phyloP scores from a whole-genome alignment of 495 filamentous ascomycete genomes.

The Lichina pygmaea region DNA sequence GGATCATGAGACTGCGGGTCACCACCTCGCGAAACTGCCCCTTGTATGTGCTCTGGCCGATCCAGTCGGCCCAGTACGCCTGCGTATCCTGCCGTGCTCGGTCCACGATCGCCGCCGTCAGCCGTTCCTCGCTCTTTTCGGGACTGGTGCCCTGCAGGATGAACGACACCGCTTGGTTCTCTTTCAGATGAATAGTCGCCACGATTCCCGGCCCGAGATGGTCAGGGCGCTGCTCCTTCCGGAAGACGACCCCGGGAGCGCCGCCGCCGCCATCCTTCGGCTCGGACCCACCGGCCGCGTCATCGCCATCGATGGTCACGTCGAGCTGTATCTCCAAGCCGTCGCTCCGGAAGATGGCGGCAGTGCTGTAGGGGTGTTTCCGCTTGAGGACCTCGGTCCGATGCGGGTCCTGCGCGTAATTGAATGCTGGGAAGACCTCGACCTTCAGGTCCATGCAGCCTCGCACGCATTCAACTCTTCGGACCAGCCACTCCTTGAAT shows the following conservation, averaged over 20 bases:
- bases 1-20: conserved; percentile 34
- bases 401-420: conserved; percentile 33
- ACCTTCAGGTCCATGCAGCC: conserved; percentile 32
- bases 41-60: conserved; percentile 36
- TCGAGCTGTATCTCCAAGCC: conserved; percentile 32
- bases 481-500: conserved; percentile 26
- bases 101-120: conserved; percentile 17
- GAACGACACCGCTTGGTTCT: conserved; percentile 40
- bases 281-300: conserved; percentile 13
- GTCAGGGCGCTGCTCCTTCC: conserved; percentile 19
- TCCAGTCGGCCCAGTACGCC: conserved; percentile 43
- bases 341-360: conserved; percentile 30
- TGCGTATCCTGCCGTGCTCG: conserved; percentile 36
- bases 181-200: conserved; percentile 24
- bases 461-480: conserved; percentile 40
- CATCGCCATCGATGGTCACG: conserved; percentile 30
- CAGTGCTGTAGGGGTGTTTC: conserved; percentile 21
- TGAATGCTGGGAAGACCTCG: conserved; percentile 43
- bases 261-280: background rate
- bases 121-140: conserved; percentile 5
- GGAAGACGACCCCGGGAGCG: conserved; percentile 19
- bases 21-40: conserved; percentile 46
- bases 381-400: conserved; percentile 19
- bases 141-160: conserved; percentile 30
- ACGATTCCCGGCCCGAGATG: conserved; percentile 32